Conservation (phyloP, 768 basidiomycete species). For the Leccinum broughii region DNA sequence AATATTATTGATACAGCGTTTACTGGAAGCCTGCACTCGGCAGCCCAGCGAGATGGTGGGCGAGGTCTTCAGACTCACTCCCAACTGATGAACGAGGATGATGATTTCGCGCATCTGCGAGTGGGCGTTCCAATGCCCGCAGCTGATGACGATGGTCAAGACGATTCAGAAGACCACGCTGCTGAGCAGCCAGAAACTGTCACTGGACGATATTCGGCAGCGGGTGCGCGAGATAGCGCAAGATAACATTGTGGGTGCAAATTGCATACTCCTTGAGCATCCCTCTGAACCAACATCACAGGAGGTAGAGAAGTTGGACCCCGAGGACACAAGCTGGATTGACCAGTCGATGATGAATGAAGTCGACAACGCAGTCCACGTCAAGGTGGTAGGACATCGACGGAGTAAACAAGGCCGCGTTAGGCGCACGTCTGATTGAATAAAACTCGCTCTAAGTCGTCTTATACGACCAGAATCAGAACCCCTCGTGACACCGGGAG, state of each 20-base stretch:
- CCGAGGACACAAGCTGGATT: conserved; percentile 46
- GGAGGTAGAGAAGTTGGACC: conserved; percentile 34
- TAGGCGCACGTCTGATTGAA: conserved; percentile 56
- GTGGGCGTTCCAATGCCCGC: conserved; percentile 33
- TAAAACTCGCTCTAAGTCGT: conserved; percentile 46
- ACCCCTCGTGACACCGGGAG: conserved; percentile 21
- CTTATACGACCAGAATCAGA: conserved; percentile 50
- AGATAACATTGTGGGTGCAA: conserved; percentile 31
- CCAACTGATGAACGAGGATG: conserved; percentile 51
- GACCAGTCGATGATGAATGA: conserved; percentile 36
- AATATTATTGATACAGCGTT: neutral
- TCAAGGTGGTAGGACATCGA: conserved; percentile 36
- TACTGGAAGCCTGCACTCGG: conserved; percentile 40
- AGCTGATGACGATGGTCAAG: conserved; percentile 28
- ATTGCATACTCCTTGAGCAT: neutral
- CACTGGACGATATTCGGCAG: conserved; percentile 34
- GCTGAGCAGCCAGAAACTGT: conserved; percentile 30
- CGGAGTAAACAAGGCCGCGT: conserved; percentile 31
- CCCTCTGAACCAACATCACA: conserved; percentile 6
- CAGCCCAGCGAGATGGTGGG: conserved; percentile 59
- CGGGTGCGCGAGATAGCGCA: conserved; percentile 35
- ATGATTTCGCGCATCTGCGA: conserved; percentile 52
- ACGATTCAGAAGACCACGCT: conserved; percentile 34
- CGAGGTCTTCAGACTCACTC: conserved; percentile 46
- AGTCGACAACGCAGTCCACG: conserved; percentile 28